These are phyloP conservation scores for Tetrahymena elliotti DNA, from an alignment of 73 alveolate species.

Conservation along the genomic window DNA sequence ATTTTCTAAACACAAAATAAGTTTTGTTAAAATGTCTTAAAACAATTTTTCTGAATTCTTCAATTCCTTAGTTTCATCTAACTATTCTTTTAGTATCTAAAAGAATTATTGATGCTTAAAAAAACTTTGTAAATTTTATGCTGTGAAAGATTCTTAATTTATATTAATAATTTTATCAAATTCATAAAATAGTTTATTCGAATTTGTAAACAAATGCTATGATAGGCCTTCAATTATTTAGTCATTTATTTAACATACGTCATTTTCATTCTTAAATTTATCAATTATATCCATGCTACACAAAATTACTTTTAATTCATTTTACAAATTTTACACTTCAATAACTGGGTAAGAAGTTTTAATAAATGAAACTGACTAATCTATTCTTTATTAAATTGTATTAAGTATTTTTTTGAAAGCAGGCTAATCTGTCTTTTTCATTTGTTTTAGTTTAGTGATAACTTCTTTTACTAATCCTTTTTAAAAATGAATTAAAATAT, in stretches of 20 bases:
- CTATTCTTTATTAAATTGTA: too few relatives aligned
- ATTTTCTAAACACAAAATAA: too few relatives aligned
- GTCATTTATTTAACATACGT: background rate
- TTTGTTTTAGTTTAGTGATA: too few relatives aligned
- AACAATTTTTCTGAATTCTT: background rate
- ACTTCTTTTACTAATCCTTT: background rate
- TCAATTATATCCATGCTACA: background rate
- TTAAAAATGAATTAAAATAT: background rate
- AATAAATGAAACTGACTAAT: background rate
- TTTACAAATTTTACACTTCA: background rate
- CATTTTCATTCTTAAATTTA: background rate
- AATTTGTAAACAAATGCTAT: background rate
- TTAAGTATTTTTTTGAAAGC: background rate
- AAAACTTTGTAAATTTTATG: background rate
- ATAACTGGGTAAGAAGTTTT: background rate
- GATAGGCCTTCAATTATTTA: too few relatives aligned
- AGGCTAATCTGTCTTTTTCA: background rate
- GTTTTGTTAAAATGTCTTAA: too few relatives aligned
- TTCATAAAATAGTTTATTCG: background rate
- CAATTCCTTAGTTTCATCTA: background rate
- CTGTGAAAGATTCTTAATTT: background rate
- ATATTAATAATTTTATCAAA: background rate
- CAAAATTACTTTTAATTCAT: too few relatives aligned
- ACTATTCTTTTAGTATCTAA: too few relatives aligned
- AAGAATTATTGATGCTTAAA: background rate